Evolutionary conservation across 257 asterid species (phyloP), one percentile per base, ranked within the genome.

Genomic region (Solanum appendiculatum): DNA sequence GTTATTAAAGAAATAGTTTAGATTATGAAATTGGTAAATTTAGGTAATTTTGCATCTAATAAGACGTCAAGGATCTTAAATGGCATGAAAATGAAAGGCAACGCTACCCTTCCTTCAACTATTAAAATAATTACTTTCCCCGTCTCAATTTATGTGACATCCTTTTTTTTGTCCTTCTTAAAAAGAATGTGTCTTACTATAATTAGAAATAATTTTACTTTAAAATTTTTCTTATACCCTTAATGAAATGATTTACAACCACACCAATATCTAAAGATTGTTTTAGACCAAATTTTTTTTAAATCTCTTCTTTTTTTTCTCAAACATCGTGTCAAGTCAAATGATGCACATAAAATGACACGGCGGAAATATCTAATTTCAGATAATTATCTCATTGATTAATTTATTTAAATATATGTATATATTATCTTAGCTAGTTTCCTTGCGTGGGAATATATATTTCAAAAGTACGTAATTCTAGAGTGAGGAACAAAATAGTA

Each of bases 281-380:
- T 51, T 16, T 51, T 16, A 51, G 0, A 51, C 0, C 23, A 51
- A 51, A 0, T 51, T 51, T 16, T 3, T 51, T 51, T 16, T 3
- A 51, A 16, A 5, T 5, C 2, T 16, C 0, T 51, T 51, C 2
- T 0, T 5, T 16, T 51, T 51, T 0, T 16, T 6, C 0, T 1
- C 2, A 51, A 51, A 51, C 8, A 51, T 51, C 3, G 0, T 18
- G 56, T 1, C 9, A 51, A 2, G n/a, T 16, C 18, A 51, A 51
- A 51, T 9, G 3, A 1, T 51, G 23, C 23, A 51, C 54, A 44
- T 44, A 3, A 0, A 34, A 34, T 40, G 3, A 1, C 16, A 51
- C 5, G 60, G 23, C 16, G 60, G 21, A n/a, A 51, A 9, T 18
- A 51, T 42, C 37, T 42, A 25, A 42, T 42, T 64, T 77, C 9